These are phyloP conservation scores for Kluyveromyces lactis DNA, from an alignment of 805 yeast genomes.

Conservation along the genomic window DNA sequence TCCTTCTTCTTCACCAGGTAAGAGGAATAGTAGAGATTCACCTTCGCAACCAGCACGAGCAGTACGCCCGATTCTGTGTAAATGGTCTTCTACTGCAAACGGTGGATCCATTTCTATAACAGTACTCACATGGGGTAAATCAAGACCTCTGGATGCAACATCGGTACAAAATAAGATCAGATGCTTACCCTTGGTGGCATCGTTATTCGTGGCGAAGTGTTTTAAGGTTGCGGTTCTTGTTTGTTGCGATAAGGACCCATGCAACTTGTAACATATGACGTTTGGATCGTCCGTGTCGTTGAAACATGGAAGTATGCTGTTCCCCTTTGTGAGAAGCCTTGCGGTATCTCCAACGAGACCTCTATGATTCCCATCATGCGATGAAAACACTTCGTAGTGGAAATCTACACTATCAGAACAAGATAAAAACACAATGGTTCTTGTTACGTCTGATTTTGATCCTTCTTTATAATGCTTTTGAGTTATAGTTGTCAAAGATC, in stretches of 20 bases:
- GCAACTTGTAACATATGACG: constrained; percentile 58
- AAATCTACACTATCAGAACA: constrained; percentile 97
- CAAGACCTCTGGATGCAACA: constrained; percentile 96
- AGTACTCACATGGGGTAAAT: constrained; percentile 74
- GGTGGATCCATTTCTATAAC: constrained; percentile 96
- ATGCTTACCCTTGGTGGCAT: constrained; percentile 39
- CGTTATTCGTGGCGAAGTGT: constrained; percentile 41
- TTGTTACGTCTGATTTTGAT: constrained; percentile 28
- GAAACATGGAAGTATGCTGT: constrained; percentile 25
- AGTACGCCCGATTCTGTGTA: constrained; percentile 95
- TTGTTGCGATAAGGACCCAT: constrained; percentile 86
- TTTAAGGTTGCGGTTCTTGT: constrained; percentile 69
- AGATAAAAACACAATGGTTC: constrained; percentile 79
- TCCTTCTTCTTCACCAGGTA: constrained; percentile 87
- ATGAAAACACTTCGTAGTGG: constrained; percentile 64
- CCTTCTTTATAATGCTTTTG: constrained; percentile 16
- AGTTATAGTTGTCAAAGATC: constrained; percentile 46
- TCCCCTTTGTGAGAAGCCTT: constrained; percentile 22
- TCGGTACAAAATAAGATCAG: constrained; percentile 86
- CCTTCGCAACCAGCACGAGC: constrained; percentile 96
- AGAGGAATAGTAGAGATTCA: constrained; percentile 62
- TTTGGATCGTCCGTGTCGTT: constrained; percentile 30
- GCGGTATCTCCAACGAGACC: constrained; percentile 29
- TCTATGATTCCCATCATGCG: constrained; percentile 41
- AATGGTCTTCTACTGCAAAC: constrained; percentile 85